These are phyloP conservation scores for Kwoniella newhampshirensis DNA, from an alignment of 768 basidiomycete species.

Conservation along the genomic window DNA sequence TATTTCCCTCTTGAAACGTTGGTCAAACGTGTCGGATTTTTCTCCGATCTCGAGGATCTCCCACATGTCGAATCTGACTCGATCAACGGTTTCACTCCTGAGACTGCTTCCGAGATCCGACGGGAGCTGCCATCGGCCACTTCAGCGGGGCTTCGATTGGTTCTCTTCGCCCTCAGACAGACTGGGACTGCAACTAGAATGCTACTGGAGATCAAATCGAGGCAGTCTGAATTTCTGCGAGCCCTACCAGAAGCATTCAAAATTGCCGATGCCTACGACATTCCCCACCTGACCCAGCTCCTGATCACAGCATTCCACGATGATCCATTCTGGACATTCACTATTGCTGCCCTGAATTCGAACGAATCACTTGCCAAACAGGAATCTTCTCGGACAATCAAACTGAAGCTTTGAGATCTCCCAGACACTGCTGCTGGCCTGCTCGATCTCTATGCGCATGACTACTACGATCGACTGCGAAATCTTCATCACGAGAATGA, in stretches of 20 bases:
- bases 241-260: neutral
- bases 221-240: neutral
- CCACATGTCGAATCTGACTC: neutral
- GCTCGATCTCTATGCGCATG: too few relatives aligned
- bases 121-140: neutral
- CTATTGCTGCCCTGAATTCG: neutral
- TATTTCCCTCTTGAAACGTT: neutral
- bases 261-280: constrained; percentile 3
- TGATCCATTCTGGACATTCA: neutral
- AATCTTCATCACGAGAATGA: too few relatives aligned
- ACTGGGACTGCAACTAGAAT: neutral
- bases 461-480: too few relatives aligned
- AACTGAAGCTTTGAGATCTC: neutral
- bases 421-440: too few relatives aligned
- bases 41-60: neutral
- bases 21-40: neutral
- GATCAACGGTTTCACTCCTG: too few relatives aligned
- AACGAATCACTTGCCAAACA: neutral
- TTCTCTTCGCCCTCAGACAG: neutral
- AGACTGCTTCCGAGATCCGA: too few relatives aligned
- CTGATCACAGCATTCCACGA: neutral
- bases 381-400: neutral
- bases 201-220: too few relatives aligned
- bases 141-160: neutral
- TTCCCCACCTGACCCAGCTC: neutral